Conservation (phyloP, 345 rosid species). For the Litchi chinensis region DNA sequence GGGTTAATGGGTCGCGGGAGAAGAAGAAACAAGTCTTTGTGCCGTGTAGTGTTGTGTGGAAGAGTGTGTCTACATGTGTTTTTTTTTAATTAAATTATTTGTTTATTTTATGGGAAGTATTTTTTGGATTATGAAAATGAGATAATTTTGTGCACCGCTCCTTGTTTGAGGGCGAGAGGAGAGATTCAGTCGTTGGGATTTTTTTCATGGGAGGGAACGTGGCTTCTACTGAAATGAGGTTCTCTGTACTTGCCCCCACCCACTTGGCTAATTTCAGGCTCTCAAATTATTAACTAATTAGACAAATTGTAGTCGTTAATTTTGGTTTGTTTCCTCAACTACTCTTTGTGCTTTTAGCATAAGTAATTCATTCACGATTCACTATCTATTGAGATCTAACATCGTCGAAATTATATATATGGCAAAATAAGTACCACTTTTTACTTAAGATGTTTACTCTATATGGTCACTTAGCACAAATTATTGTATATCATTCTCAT, state of each 20-base stretch:
- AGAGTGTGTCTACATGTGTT: neutral
- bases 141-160: constrained; percentile 32
- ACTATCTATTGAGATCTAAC: too few species aligned
- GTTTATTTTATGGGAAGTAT: neutral
- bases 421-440: too few species aligned
- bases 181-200: constrained; percentile 42
- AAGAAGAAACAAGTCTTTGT: constrained; percentile 12
- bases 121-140: neutral
- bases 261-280: neutral
- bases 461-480: too few species aligned
- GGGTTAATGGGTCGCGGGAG: constrained; percentile 32
- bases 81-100: neutral
- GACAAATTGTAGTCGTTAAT: neutral
- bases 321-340: neutral
- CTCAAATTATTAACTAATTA: too few species aligned
- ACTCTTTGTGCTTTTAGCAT: neutral
- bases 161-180: constrained; percentile 27
- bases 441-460: too few species aligned
- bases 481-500: too few species aligned
- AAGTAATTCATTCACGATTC: neutral
- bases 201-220: constrained; percentile 29
- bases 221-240: constrained; percentile 6
- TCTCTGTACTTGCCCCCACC: neutral
- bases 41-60: neutral
- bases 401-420: too few species aligned